Evolutionary conservation across 495 filamentous ascomycete species (phyloP).

Genomic region (Hypoxylon crocopeplum): DNA sequence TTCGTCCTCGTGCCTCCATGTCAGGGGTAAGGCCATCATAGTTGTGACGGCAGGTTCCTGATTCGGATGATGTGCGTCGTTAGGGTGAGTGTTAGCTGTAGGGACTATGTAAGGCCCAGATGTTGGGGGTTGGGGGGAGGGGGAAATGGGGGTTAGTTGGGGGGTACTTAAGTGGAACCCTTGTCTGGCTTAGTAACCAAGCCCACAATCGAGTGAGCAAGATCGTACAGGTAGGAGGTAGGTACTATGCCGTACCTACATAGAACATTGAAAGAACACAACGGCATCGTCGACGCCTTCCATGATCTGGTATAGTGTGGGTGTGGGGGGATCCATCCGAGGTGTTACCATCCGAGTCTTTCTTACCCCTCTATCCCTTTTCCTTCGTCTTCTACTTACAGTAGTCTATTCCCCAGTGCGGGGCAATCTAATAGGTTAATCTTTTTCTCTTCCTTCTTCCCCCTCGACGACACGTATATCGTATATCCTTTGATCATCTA

Average conservation of each 20-base stretch:
- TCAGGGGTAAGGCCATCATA: too few species aligned
- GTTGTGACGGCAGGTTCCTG: too few species aligned
- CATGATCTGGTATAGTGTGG: slow-evolving; percentile 3
- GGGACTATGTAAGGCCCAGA: too few species aligned
- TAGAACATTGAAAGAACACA: slow-evolving; percentile 13
- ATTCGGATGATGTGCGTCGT: too few species aligned
- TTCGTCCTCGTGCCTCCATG: too few species aligned
- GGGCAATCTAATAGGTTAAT: slow-evolving; percentile 13
- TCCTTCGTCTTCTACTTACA: slow-evolving; percentile 11
- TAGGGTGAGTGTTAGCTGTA: too few species aligned
- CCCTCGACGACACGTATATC: slow-evolving; percentile 5
- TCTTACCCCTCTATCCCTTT: slow-evolving; percentile 4
- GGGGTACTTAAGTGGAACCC: too few species aligned
- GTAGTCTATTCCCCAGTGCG: slow-evolving; percentile 14
- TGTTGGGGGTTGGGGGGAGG: too few species aligned
- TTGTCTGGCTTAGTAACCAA: too few species aligned
- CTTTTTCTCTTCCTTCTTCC: slow-evolving; percentile 2
- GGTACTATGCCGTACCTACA: slow-evolving; percentile 11
- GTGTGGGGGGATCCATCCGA: slow-evolving; percentile 6
- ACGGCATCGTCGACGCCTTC: not conserved
- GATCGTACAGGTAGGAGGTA: not conserved
- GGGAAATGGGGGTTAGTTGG: too few species aligned
- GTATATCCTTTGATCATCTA: slow-evolving; percentile 24
- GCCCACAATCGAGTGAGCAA: too few species aligned
- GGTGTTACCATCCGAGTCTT: not conserved